phyloP scores from a whole-genome alignment of 2,329 filamentous ascomycete genomes.

The Colletotrichum truncatum region DNA sequence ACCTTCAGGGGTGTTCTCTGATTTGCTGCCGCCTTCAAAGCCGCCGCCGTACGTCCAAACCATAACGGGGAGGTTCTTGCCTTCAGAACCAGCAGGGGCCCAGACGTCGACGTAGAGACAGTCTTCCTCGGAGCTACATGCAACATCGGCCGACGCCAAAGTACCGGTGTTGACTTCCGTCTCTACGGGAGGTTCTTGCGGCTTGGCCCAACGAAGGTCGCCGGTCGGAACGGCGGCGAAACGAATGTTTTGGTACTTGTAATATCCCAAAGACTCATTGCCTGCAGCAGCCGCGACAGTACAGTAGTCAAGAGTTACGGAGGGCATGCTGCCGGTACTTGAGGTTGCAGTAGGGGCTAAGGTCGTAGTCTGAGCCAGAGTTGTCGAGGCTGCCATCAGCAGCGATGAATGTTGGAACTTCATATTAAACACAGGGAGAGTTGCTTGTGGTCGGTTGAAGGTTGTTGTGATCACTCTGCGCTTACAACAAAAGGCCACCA shows the following conservation, averaged over 20 bases:
- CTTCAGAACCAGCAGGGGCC: not conserved
- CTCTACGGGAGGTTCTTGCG: not conserved
- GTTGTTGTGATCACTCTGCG: not conserved
- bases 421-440: not conserved
- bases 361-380: not conserved
- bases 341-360: not conserved
- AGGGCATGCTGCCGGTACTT: not conserved
- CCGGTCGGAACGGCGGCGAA: slow-evolving; percentile 35
- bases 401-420: not conserved
- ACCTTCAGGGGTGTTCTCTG: slow-evolving; percentile 35
- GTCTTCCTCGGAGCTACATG: slow-evolving; percentile 11
- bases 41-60: slow-evolving; percentile 59
- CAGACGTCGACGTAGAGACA: slow-evolving; percentile 10
- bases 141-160: not conserved
- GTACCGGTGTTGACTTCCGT: slow-evolving; percentile 5
- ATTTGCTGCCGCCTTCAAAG: slow-evolving; percentile 40
- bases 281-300: slow-evolving; percentile 7
- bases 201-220: slow-evolving; percentile 31
- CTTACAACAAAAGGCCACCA: fast-evolving
- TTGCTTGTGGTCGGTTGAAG: not conserved
- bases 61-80: slow-evolving; percentile 39
- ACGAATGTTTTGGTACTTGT: slow-evolving; percentile 37
- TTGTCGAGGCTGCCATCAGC: not conserved
- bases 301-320: slow-evolving; percentile 14
- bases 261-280: slow-evolving; percentile 11